Base-by-base conservation (phyloP, 139 green algal species). In the Dunaliella primolecta region DNA sequence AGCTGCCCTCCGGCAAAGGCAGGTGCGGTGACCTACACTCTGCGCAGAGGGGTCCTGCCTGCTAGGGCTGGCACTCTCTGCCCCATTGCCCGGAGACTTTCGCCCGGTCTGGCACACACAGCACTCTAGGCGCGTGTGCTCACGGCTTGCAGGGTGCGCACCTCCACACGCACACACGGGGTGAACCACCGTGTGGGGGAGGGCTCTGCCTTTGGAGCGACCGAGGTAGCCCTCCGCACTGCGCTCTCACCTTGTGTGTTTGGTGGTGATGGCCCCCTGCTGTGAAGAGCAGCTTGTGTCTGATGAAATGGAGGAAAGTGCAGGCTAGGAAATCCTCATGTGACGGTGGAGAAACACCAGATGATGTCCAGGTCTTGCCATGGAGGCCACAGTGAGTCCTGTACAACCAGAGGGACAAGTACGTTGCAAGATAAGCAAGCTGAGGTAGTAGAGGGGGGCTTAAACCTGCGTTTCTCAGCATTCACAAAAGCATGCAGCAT, bases 71-170 rank as follows among this genome's bases (percentile, higher is more conserved):
- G 95, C 95, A 98, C 96, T 99, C 89, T 99, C 96, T 98, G 95
- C 96, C 95, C 92, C 90, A 89, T 83, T 89, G 94, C 94, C 96
- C 96, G 96, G 96, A 95, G 96, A 99, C 96, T 98, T 99, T 99
- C 96, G 91, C 96, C 94, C 96, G 93, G 96, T 95, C 89, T 77
- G 38, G 82, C n/a, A n/a, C n/a, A n/a, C n/a, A n/a, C n/a, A n/a
- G n/a, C n/a, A n/a, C n/a, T n/a, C n/a, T n/a, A n/a, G n/a, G n/a
- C n/a, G n/a, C 90, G 86, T 71, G 46, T 64, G 46, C 57, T 78
- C 35, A 84, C 75, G 76, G 86, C 81, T 82, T 88, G 82, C 88
- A 92, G 86, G 81, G 86, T 55, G 55, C 83, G 85, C 38, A 85
- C 56, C 46, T 64, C 46, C 7, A 64, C 46, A 64, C 46, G 15